Conservation (phyloP, 495 filamentous ascomycete species). For the Aspergillus olivimuriae region DNA sequence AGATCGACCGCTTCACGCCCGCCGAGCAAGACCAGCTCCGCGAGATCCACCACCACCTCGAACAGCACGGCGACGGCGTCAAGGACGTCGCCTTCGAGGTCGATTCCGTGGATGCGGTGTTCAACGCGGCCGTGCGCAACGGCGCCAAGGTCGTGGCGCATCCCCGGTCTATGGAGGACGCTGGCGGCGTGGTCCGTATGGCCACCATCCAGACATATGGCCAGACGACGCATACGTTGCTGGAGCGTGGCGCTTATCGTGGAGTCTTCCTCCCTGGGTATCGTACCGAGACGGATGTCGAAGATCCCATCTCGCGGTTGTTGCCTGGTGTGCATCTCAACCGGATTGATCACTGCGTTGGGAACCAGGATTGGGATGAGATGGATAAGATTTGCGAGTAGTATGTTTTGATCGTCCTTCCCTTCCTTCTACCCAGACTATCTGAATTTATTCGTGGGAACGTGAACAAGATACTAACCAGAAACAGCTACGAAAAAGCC, state of each 20-base stretch:
- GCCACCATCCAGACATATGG: constrained; percentile 84
- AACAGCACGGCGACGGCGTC: constrained; percentile 81
- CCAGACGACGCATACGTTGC: constrained; percentile 83
- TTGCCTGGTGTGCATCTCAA: constrained; percentile 58
- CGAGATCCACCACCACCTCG: constrained; percentile 70
- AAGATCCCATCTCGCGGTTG: constrained; percentile 43
- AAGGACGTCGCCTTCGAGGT: constrained; percentile 92
- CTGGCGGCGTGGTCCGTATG: constrained; percentile 51
- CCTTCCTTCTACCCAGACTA: constrained; percentile 1
- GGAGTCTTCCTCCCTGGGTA: constrained; percentile 81
- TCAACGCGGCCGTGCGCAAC: constrained; percentile 56
- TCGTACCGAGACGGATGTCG: constrained; percentile 34
- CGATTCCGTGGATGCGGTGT: constrained; percentile 73
- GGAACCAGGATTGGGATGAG: constrained; percentile 85
- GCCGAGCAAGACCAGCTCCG: constrained; percentile 54
- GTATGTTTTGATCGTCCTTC: constrained; percentile 21
- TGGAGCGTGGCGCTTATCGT: constrained; percentile 58
- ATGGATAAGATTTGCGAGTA: constrained; percentile 82
- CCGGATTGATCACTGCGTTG: constrained; percentile 87
- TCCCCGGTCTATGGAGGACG: constrained; percentile 42
- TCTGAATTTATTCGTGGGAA: no score
- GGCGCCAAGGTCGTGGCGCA: constrained; percentile 60
- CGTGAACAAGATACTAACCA: no score
- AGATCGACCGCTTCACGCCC: constrained; percentile 37
- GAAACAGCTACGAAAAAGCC: constrained; percentile 67